Conservation (phyloP, 306 rosid genomes). For the Lathyrus aphaca region DNA sequence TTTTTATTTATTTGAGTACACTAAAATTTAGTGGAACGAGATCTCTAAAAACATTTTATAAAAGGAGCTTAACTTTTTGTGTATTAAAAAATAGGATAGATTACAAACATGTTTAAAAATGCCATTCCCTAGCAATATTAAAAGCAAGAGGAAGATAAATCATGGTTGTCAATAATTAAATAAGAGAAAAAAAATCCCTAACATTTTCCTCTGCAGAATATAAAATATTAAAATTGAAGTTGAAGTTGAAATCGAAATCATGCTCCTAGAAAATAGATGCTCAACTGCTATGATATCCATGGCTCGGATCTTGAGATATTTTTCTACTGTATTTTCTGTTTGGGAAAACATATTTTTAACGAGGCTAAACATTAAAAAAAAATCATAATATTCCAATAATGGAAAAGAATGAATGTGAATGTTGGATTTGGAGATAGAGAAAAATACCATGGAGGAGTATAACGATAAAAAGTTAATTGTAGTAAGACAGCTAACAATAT, state of each 20-base stretch:
- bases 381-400: too few species aligned
- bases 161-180: not conserved
- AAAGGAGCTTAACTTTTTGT: constrained; percentile 6
- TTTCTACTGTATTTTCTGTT: not conserved
- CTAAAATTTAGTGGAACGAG: not conserved
- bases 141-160: not conserved
- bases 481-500: too few species aligned
- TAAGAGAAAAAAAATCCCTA: not conserved
- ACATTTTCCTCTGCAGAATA: constrained; percentile 11
- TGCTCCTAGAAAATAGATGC: not conserved
- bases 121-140: not conserved
- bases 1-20: not conserved
- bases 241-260: not conserved
- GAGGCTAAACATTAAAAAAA: too few species aligned
- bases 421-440: too few species aligned
- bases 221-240: not conserved
- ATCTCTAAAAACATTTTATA: not conserved
- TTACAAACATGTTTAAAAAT: not conserved
- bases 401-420: too few species aligned
- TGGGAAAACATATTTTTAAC: not conserved
- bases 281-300: not conserved
- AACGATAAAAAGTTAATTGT: too few species aligned
- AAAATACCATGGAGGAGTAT: too few species aligned
- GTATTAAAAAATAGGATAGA: not conserved
- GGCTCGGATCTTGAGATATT: constrained; percentile 36